Evolutionary conservation across 2,329 filamentous ascomycete genomes (phyloP), one percentile per base, ranked within the genome.

Genomic region (Pyricularia grisea): DNA sequence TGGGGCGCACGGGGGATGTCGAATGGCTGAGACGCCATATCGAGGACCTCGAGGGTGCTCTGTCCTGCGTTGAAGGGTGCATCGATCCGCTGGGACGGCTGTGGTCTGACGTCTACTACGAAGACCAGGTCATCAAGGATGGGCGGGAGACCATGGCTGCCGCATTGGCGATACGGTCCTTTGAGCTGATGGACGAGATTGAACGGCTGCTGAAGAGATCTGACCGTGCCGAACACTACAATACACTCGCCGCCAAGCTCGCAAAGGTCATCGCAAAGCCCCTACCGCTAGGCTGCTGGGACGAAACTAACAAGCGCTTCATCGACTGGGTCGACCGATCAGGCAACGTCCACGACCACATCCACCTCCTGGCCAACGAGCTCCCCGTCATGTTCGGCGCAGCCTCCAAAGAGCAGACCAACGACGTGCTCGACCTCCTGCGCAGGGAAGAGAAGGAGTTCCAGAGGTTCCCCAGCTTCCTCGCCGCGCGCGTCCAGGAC

Each of bases 101-200:
- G 14, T 71, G 70, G 70, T 67, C 65, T 17, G 70, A 71, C 30
- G 70, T 70, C 6, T 71, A 70, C 60, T 71, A 71, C 65, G 70
- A 71, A 50, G 70, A 70, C 55, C 70, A 71, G 28, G 70, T 71
- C 20, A 70, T 71, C 66, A 71, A 71, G 33, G 70, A 71, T 23
- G 70, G 70, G 3, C 69, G 70, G 12, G 70, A 71, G 33, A 71
- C 70, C 25, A 27, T 71, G 30, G 68, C 70, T 6, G 65, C 67
- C 14, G 69, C 69, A 12, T 67, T 71, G 30, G 70, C 70, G 11
- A 33, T 55, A 30, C 68, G 68, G 14, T 68, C 70, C n/a, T 71
- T 69, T 55, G 61, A 50, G 11, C 64, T 71, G 3, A 64, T 71
- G 64, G 70, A 58, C 17, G 66, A 68, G 11, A 66, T 71, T n/a